A percentile compares a stretch with the other conserved stretches of the same genome.
phyloP scores from a whole-genome alignment of 2,329 filamentous ascomycete species.

The Botrytis sinoallii region DNA sequence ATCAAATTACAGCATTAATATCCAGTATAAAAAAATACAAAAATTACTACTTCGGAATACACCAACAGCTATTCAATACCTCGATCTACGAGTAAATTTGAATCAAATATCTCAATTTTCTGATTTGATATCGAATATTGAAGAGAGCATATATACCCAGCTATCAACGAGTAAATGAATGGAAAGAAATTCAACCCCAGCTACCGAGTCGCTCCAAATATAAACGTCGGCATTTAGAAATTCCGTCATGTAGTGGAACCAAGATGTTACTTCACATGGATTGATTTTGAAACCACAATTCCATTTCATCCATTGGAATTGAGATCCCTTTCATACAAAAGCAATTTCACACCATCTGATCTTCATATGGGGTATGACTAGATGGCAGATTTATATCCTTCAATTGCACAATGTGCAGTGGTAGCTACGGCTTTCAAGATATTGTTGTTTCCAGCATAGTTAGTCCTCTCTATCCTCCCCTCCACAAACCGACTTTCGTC shows the following conservation, averaged over 20 bases:
- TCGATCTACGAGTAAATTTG: accelerated
- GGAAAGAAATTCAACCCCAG: too few species aligned
- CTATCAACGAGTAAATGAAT: too few species aligned
- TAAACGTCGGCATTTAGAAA: constrained; percentile 13
- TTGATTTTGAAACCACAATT: constrained; percentile 4
- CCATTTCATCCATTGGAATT: background rate
- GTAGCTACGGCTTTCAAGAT: constrained; percentile 87
- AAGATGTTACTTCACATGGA: background rate
- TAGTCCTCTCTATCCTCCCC: constrained; percentile 42
- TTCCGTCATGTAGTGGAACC: constrained; percentile 10
- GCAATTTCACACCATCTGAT: too few species aligned
- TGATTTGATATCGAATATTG: background rate
- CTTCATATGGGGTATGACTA: constrained; percentile 30
- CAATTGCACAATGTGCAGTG: constrained; percentile 83
- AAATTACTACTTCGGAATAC: too few species aligned
- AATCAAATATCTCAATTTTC: too few species aligned
- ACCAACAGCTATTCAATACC: background rate
- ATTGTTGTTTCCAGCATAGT: constrained; percentile 93
- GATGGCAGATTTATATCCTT: constrained; percentile 82
- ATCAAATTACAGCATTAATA: background rate
- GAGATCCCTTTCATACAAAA: background rate
- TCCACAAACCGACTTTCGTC: background rate
- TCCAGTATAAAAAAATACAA: too few species aligned
- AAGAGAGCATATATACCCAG: background rate
- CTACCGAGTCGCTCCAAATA: background rate